Conservation (phyloP, 768 basidiomycete species). For the Russula abietina region DNA sequence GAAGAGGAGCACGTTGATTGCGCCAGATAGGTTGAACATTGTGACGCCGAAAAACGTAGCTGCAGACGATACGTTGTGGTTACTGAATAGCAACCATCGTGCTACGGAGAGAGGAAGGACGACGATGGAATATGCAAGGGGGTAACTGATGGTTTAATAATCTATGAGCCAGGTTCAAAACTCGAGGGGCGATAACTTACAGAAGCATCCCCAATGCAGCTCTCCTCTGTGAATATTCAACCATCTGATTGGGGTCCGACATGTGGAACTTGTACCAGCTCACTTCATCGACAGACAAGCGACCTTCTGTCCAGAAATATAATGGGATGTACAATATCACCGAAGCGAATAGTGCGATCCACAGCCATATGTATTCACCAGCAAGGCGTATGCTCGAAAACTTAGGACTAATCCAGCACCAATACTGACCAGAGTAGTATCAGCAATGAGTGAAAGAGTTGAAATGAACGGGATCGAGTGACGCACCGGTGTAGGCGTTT, state of each 20-base stretch:
- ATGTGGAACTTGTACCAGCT: slow-evolving; percentile 29
- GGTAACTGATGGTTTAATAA: background rate
- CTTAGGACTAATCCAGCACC: slow-evolving; percentile 40
- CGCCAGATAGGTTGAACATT: slow-evolving; percentile 29
- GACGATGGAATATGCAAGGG: background rate
- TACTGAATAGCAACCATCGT: background rate
- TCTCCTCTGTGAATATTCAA: slow-evolving; percentile 5
- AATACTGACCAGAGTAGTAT: slow-evolving; percentile 27
- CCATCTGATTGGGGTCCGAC: slow-evolving; percentile 7
- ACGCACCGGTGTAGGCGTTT: slow-evolving; percentile 35
- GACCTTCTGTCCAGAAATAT: slow-evolving; percentile 36
- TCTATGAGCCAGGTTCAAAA: background rate
- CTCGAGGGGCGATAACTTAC: slow-evolving; percentile 22
- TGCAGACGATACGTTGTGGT: slow-evolving; percentile 31
- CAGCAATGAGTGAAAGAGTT: background rate
- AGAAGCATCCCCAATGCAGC: slow-evolving; percentile 27
- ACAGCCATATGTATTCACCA: slow-evolving; percentile 44
- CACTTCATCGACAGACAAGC: slow-evolving; percentile 30
- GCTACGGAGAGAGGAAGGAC: background rate
- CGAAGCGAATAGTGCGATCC: slow-evolving; percentile 37
- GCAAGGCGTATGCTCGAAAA: slow-evolving; percentile 33
- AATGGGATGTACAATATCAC: slow-evolving; percentile 34
- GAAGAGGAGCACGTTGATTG: slow-evolving; percentile 38
- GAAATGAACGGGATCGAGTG: background rate
- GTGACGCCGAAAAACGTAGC: slow-evolving; percentile 32